phyloP scores from a whole-genome alignment of 2,329 filamentous ascomycete species.

The Botryotinia globosa region DNA sequence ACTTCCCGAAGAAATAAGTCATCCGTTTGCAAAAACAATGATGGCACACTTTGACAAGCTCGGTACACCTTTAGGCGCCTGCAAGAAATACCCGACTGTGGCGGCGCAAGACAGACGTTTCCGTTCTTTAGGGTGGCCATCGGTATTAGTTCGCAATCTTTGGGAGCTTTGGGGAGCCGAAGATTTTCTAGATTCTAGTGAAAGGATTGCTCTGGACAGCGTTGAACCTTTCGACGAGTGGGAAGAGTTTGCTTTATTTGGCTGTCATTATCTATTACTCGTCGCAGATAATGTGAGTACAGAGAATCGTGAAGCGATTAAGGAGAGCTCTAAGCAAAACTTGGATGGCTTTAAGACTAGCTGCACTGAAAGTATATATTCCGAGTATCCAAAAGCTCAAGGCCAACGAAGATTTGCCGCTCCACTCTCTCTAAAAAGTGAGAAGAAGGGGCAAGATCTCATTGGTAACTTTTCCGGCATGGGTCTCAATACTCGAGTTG shows the following conservation, averaged over 20 bases:
- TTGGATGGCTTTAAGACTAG: neutral
- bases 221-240: conserved; percentile 91
- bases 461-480: conserved; percentile 38
- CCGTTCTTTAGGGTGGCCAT: conserved; percentile 61
- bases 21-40: conserved; percentile 88
- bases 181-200: conserved; percentile 57
- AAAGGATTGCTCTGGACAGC: conserved; percentile 61
- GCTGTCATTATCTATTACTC: conserved; percentile 79
- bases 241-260: conserved; percentile 89
- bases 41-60: conserved; percentile 78
- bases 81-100: conserved; percentile 65
- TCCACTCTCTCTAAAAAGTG: conserved; percentile 44
- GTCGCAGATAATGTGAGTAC: conserved; percentile 47
- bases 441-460: conserved; percentile 38
- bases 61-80: conserved; percentile 72
- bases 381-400: conserved; percentile 41
- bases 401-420: conserved; percentile 61
- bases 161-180: conserved; percentile 81
- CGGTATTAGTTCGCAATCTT: conserved; percentile 62
- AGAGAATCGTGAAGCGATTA: neutral
- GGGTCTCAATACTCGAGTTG: conserved; percentile 42
- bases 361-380: conserved; percentile 36
- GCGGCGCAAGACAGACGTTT: conserved; percentile 69
- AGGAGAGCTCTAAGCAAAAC: neutral
- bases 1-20: conserved; percentile 70